Evolutionary conservation across 2,329 filamentous ascomycete species (phyloP).

Genomic region (Pseudogymnoascus sp.): DNA sequence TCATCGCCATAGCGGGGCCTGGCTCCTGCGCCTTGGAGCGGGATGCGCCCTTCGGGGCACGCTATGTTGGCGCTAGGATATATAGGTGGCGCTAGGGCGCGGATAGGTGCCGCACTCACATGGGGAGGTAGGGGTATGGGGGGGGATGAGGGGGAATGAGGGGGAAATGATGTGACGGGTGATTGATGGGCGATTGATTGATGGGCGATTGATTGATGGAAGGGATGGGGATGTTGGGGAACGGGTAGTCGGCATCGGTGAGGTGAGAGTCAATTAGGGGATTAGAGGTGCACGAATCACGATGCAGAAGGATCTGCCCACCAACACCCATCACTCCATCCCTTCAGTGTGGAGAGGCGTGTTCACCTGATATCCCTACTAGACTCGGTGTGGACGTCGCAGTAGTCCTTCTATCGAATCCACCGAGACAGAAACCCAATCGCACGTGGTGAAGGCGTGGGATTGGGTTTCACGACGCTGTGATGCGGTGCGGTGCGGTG

Average conservation of each 20-base stretch:
- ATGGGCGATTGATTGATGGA: background rate
- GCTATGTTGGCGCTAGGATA: background rate
- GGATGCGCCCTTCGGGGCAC: background rate
- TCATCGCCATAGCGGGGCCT: background rate
- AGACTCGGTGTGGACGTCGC: background rate
- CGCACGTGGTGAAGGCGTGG: background rate
- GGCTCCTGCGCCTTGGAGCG: background rate
- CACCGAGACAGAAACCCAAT: background rate
- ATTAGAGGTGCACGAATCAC: background rate
- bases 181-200: background rate
- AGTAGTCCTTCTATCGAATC: background rate
- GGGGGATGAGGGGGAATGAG: background rate
- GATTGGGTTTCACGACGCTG: background rate
- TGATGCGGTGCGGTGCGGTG: background rate
- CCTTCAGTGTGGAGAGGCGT: background rate
- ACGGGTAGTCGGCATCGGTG: background rate
- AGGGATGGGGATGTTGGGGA: background rate
- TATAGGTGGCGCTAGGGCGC: background rate
- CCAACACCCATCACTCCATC: no score
- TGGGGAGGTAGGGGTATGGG: background rate
- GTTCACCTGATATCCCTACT: background rate
- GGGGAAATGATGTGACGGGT: no score
- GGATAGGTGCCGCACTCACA: background rate
- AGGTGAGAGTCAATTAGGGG: background rate
- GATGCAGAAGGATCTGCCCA: background rate